Evolutionary conservation across 495 filamentous ascomycete species (phyloP).

Genomic region (Neurospora pannonica): DNA sequence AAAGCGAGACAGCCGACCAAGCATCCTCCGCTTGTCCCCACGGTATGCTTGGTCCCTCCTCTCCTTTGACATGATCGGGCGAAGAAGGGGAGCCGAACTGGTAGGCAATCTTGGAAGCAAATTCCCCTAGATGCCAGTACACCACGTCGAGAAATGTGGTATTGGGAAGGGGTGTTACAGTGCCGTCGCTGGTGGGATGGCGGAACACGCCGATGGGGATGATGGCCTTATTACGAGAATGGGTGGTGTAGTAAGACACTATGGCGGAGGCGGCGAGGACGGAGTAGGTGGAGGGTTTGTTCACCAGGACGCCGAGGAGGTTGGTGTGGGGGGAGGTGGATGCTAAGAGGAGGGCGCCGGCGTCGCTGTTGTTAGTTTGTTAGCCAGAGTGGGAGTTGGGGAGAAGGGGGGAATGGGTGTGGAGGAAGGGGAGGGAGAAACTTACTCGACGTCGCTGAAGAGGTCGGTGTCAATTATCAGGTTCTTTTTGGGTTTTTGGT

Average conservation of each 20-base stretch:
- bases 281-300: constrained; percentile 32
- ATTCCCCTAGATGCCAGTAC: constrained; percentile 22
- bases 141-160: constrained; percentile 33
- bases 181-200: not conserved
- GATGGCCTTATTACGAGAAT: constrained; percentile 3
- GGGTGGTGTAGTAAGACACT: constrained; percentile 33
- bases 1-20: constrained; percentile 28
- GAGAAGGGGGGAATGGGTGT: not conserved
- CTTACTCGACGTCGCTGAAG: constrained; percentile 35
- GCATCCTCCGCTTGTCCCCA: constrained; percentile 25
- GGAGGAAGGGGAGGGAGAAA: not conserved
- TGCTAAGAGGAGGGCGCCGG: constrained; percentile 26
- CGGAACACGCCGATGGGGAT: constrained; percentile 30
- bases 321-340: constrained; percentile 20
- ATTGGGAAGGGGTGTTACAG: constrained; percentile 20
- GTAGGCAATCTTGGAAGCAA: not conserved
- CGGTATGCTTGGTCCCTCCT: constrained; percentile 27
- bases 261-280: constrained; percentile 33
- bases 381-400: not conserved
- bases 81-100: not conserved
- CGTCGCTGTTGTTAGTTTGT: constrained; percentile 16
- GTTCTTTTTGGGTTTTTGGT: constrained; percentile 5
- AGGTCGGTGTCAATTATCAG: constrained; percentile 35
- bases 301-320: constrained; percentile 36
- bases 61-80: constrained; percentile 11